phyloP scores from a whole-genome alignment of 208 protist species.

The Acanthamoeba culbertsoni region DNA sequence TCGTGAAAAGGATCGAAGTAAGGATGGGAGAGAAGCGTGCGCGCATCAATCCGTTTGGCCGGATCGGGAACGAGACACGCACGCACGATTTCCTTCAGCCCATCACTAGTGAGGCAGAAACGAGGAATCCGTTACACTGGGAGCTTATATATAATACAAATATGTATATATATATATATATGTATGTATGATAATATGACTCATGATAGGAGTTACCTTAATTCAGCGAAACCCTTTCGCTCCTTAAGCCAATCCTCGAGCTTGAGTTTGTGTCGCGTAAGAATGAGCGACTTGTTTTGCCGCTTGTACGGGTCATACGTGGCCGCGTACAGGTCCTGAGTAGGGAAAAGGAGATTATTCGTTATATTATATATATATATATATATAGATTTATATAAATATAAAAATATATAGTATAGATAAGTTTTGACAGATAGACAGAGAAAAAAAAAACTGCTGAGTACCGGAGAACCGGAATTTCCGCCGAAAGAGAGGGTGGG shows the following conservation, averaged over 20 bases:
- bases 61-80: slow-evolving; percentile 5
- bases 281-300: slow-evolving; percentile 3
- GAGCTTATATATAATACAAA: no score
- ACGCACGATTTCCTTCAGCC: slow-evolving; percentile 39
- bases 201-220: not conserved
- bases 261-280: slow-evolving; percentile 21
- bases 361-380: not conserved
- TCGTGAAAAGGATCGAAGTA: slow-evolving; percentile 39
- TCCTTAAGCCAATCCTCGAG: slow-evolving; percentile 55
- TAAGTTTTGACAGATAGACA: not conserved
- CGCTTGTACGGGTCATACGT: slow-evolving; percentile 38
- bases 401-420: not conserved
- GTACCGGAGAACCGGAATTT: not conserved
- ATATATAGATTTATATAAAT: not conserved
- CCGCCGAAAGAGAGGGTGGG: not conserved
- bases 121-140: no score
- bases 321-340: slow-evolving; percentile 7
- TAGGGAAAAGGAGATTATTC: not conserved
- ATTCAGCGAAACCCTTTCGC: not conserved
- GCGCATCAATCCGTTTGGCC: not conserved
- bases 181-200: no score
- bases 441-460: not conserved
- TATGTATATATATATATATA: no score
- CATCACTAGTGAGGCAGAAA: not conserved
- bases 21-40: not conserved